Base-by-base conservation (phyloP, 1,284 basidiomycete genomes). In the Veloboletus limbatus region DNA sequence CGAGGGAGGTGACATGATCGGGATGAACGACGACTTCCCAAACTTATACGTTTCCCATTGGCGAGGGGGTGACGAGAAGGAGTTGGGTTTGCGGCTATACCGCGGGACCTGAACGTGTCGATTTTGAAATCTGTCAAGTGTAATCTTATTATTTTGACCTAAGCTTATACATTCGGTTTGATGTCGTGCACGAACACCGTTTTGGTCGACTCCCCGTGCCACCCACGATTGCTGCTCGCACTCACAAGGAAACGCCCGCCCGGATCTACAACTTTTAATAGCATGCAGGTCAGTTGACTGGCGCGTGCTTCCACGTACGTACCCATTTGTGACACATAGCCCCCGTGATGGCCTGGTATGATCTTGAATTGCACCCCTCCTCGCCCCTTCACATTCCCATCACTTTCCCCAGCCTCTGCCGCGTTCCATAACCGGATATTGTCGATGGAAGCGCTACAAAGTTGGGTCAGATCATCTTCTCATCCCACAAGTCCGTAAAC, bases 381-480 rank as follows among this genome's bases (percentile, higher is more conserved):
- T 63, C 75, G 82, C 45, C 72, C 69, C 59, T 75, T 79, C 31
- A 77, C 76, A 43, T 60, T 74, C 8, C 73, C 74, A 58, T 88
- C 86, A 8, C 74, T 68, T 58, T 90, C 82, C 42, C 78, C 79
- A 34, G 81, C 79, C 54, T 92, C 88, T 17, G 81, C 78, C 24
- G 88, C 89, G 60, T 98, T 93, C 95, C 95, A 99, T 34, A 99
- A 66, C 22, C 97, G 78, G 48, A 99, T 81, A 62, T 97, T 97
- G 70, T 99, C 96, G 47, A 85, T 81, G 14, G 92, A 95, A 8
- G 92, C 96, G 49, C 92, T 94, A 50, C 42, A 45, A 54, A 35
- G 42, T 52, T 35, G 35, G 44, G 16, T 31, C 52, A n/a, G n/a
- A 45, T 51, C 57, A 53, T 35, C 43, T 53, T 65, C 61, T 56